Evolutionary conservation across 2,329 filamentous ascomycete species (phyloP).

Genomic region (Fusarium sp.): DNA sequence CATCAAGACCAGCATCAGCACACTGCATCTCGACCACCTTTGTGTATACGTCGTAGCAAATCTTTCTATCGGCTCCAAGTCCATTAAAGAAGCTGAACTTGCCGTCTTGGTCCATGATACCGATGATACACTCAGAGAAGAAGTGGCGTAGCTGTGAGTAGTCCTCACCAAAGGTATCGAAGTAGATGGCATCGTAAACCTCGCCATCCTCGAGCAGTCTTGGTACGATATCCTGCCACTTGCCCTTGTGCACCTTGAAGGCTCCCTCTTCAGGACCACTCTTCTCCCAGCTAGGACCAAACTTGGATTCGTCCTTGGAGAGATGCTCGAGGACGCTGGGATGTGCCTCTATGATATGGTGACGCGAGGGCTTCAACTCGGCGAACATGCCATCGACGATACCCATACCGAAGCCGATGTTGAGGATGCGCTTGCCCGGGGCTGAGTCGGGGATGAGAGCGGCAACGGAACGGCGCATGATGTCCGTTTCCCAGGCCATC

Average conservation of each 20-base stretch:
- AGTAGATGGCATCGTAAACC: slow-evolving; percentile 90
- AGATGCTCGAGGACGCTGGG: slow-evolving; percentile 78
- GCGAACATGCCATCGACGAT: slow-evolving; percentile 85
- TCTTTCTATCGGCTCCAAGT: slow-evolving; percentile 87
- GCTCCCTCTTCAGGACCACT: slow-evolving; percentile 71
- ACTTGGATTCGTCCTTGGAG: slow-evolving; percentile 58
- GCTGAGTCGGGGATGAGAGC: slow-evolving; percentile 63
- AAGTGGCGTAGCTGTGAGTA: slow-evolving; percentile 87
- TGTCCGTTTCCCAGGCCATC: slow-evolving; percentile 92
- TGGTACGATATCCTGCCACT: slow-evolving; percentile 85
- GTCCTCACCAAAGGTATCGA: slow-evolving; percentile 97
- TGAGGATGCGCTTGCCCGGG: slow-evolving; percentile 76
- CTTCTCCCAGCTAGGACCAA: slow-evolving; percentile 66
- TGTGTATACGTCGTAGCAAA: slow-evolving; percentile 97
- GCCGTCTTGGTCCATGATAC: slow-evolving; percentile 76
- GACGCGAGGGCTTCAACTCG: slow-evolving; percentile 71
- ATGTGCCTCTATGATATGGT: slow-evolving; percentile 91
- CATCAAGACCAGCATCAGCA: slow-evolving; percentile 87
- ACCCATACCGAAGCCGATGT: slow-evolving; percentile 92
- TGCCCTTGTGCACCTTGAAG: slow-evolving; percentile 74
- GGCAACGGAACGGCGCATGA: slow-evolving; percentile 83
- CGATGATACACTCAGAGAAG: slow-evolving; percentile 88
- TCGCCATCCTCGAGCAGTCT: slow-evolving; percentile 74
- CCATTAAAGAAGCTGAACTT: slow-evolving; percentile 92
- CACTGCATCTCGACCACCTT: slow-evolving; percentile 93